Evolutionary conservation across 441 rosid species (phyloP).

Genomic region (Capsella rubella): DNA sequence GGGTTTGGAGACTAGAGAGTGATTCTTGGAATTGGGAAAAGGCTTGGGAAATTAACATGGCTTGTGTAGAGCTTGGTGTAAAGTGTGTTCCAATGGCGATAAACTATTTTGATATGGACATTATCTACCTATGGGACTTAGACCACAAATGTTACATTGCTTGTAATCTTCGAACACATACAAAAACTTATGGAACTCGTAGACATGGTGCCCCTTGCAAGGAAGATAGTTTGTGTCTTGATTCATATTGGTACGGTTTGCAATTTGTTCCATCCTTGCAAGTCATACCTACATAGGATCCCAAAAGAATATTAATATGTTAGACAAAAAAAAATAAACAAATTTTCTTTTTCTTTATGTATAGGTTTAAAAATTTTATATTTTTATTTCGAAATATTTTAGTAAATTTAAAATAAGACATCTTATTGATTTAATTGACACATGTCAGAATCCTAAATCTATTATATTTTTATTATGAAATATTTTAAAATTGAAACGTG

Average conservation of each 20-base stretch:
- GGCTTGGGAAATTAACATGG: constrained; percentile 9
- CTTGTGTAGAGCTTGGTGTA: neutral
- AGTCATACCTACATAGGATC: neutral
- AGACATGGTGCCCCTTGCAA: neutral
- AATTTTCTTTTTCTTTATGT: too few relatives aligned
- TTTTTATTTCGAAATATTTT: too few relatives aligned
- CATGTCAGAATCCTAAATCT: too few relatives aligned
- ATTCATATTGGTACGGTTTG: neutral
- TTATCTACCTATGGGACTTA: constrained; percentile 21
- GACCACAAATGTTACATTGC: neutral
- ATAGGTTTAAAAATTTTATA: too few relatives aligned
- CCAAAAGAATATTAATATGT: too few relatives aligned
- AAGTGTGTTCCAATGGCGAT: constrained; percentile 17
- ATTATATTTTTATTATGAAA: too few relatives aligned
- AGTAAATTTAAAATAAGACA: too few relatives aligned
- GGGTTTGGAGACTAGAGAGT: constrained; percentile 16
- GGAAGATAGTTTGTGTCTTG: neutral
- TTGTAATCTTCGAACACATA: constrained; percentile 3
- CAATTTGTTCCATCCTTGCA: constrained; percentile 17
- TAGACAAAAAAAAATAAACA: too few relatives aligned
- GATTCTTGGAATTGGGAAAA: constrained; percentile 16
- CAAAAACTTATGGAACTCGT: constrained; percentile 1
- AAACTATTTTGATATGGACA: constrained; percentile 7
- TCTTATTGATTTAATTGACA: too few relatives aligned
- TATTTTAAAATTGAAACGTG: too few relatives aligned